Evolutionary conservation across 495 filamentous ascomycete genomes (phyloP).

Genomic region (Ramalina intermedia): DNA sequence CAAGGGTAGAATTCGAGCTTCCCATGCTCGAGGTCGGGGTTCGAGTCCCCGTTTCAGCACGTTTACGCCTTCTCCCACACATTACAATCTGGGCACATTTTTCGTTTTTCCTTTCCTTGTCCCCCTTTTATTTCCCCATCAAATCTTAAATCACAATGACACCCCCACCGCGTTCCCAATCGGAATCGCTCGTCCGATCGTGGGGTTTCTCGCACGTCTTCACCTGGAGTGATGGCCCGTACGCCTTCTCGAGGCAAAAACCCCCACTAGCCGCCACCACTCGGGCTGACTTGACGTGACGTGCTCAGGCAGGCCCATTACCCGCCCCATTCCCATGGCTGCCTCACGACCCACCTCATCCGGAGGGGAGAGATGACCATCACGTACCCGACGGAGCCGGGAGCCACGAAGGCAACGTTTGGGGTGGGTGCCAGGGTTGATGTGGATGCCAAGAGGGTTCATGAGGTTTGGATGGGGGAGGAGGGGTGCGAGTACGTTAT

Average conservation of each 20-base stretch:
- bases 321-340: slow-evolving; percentile 53
- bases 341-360: slow-evolving; percentile 66
- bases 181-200: slow-evolving; percentile 50
- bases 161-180: slow-evolving; percentile 26
- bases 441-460: slow-evolving; percentile 53
- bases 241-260: slow-evolving; percentile 14
- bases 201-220: slow-evolving; percentile 72
- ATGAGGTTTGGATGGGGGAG: slow-evolving; percentile 74
- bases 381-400: slow-evolving; percentile 53
- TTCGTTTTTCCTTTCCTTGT: neutral
- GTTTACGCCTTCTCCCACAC: neutral
- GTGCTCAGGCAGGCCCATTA: slow-evolving; percentile 52
- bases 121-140: neutral
- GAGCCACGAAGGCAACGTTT: slow-evolving; percentile 49
- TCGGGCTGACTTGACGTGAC: neutral
- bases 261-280: too few species aligned
- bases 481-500: slow-evolving; percentile 78
- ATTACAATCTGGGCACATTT: neutral
- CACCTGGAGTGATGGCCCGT: slow-evolving; percentile 69
- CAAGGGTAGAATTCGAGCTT: slow-evolving; percentile 22
- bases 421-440: slow-evolving; percentile 56
- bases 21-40: slow-evolving; percentile 20
- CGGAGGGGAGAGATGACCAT: slow-evolving; percentile 56
- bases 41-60: slow-evolving; percentile 16
- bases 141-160: too few species aligned